A percentile compares a stretch with the other conserved stretches of the same genome.
phyloP scores from a whole-genome alignment of 192 early-diverging fungal species.

The Coemansia sp. region DNA sequence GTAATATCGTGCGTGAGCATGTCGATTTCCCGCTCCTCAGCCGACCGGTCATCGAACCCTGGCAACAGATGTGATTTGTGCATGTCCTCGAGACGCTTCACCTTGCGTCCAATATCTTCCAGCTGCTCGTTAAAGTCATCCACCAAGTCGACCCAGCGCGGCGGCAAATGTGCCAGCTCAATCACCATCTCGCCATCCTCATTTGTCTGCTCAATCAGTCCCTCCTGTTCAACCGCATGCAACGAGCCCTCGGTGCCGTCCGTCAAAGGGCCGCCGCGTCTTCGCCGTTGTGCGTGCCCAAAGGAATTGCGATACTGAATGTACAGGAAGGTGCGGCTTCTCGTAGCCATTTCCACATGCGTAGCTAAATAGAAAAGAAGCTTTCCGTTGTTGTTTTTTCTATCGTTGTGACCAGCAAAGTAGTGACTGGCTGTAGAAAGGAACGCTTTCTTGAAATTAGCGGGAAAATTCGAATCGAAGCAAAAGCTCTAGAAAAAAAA shows the following conservation, averaged over 20 bases:
- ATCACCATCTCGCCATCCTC: slow-evolving; percentile 81
- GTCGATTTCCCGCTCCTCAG: slow-evolving; percentile 80
- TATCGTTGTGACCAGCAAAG: background rate
- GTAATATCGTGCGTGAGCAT: slow-evolving; percentile 82
- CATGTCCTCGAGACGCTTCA: slow-evolving; percentile 64
- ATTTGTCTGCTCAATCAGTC: slow-evolving; percentile 60
- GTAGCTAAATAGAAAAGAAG: background rate
- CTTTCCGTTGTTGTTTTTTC: background rate
- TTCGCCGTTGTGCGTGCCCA: slow-evolving; percentile 59
- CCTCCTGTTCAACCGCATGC: slow-evolving; percentile 31
- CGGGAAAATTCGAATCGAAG: background rate
- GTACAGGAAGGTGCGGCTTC: slow-evolving; percentile 88
- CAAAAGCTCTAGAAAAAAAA: background rate
- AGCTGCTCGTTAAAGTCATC: slow-evolving; percentile 78
- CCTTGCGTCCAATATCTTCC: slow-evolving; percentile 65
- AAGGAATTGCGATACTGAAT: slow-evolving; percentile 92
- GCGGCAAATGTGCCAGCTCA: slow-evolving; percentile 85
- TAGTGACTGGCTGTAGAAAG: background rate
- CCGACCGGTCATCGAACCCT: slow-evolving; percentile 87
- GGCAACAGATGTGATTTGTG: slow-evolving; percentile 89
- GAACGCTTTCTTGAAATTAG: background rate
- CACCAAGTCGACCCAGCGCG: slow-evolving; percentile 91
- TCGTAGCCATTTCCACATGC: slow-evolving; percentile 67
- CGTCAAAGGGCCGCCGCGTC: slow-evolving; percentile 24
- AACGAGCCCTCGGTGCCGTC: slow-evolving; percentile 13